Percentiles rank a stretch among this genome's conserved stretches.
phyloP scores from a whole-genome alignment of 2,329 filamentous ascomycete genomes.

The Fusarium anguioides region DNA sequence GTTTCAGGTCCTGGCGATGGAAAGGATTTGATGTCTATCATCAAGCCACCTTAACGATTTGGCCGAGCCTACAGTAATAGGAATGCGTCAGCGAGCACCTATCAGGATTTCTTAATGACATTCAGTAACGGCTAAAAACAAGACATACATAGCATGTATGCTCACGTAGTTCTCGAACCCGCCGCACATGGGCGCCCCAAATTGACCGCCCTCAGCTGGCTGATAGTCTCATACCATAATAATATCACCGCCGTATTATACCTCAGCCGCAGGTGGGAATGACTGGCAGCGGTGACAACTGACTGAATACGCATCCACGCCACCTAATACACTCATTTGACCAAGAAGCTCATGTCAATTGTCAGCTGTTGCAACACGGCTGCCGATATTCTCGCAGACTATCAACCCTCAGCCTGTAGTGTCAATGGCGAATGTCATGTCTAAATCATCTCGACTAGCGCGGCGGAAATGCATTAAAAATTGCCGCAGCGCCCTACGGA shows the following conservation, averaged over 20 bases:
- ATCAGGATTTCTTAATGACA: conserved; percentile 8
- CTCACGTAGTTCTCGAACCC: conserved; percentile 9
- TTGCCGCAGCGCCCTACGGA: conserved; percentile 12
- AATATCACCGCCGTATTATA: not conserved
- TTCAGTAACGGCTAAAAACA: conserved; percentile 2
- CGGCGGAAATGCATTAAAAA: conserved; percentile 18
- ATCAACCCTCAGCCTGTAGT: not conserved
- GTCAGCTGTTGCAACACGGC: not conserved
- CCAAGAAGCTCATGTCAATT: not conserved
- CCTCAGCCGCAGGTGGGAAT: conserved; percentile 1
- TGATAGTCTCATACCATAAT: not conserved
- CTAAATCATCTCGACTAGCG: conserved; percentile 10
- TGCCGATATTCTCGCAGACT: not conserved
- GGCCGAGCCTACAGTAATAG: not conserved
- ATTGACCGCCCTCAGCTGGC: conserved; percentile 14
- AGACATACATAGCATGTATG: no score
- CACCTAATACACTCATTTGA: not conserved
- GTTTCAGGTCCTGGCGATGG: conserved; percentile 11
- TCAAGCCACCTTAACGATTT: conserved; percentile 18
- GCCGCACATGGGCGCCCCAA: conserved; percentile 7
- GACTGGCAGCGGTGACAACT: not conserved
- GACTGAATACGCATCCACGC: not conserved
- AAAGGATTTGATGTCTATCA: not conserved
- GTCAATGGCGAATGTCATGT: conserved; percentile 10
- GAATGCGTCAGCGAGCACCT: conserved; percentile 1